Evolutionary conservation across 2,329 filamentous ascomycete genomes (phyloP).

Genomic region (Neopestalotiopsis sp.): DNA sequence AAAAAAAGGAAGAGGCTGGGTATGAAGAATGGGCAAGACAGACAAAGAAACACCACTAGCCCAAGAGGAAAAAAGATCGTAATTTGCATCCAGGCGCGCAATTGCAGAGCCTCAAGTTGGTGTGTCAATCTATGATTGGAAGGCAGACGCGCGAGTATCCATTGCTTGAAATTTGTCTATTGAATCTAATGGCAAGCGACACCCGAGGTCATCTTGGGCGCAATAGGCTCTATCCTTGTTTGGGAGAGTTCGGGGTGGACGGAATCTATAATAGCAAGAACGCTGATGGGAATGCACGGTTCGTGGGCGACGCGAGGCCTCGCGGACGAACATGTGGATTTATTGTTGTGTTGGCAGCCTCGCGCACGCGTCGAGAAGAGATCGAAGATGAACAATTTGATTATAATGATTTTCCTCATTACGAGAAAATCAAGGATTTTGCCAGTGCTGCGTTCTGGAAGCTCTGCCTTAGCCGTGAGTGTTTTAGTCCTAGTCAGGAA

Average conservation of each 20-base stretch:
- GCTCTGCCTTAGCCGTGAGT: background rate
- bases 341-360: background rate
- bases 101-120: slow-evolving; percentile 20
- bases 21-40: background rate
- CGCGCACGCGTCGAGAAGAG: background rate
- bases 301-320: background rate
- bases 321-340: slow-evolving; percentile 9
- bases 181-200: slow-evolving; percentile 8
- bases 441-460: slow-evolving; percentile 14
- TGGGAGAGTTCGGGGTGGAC: background rate
- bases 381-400: background rate
- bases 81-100: slow-evolving; percentile 20
- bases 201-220: slow-evolving; percentile 12
- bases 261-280: slow-evolving; percentile 1
- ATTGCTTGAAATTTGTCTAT: slow-evolving; percentile 16
- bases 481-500: background rate
- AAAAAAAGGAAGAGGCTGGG: background rate
- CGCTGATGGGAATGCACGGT: background rate
- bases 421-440: background rate
- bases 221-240: slow-evolving; percentile 13
- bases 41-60: background rate
- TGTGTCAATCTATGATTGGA: slow-evolving; percentile 24
- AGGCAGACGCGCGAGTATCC: slow-evolving; percentile 20
- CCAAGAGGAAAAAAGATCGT: background rate
- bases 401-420: background rate